A percentile compares a stretch with the other conserved stretches of the same genome.
Conservation (phyloP, 2,329 filamentous ascomycete genomes). For the Gnomoniopsis smithogilvyi region DNA sequence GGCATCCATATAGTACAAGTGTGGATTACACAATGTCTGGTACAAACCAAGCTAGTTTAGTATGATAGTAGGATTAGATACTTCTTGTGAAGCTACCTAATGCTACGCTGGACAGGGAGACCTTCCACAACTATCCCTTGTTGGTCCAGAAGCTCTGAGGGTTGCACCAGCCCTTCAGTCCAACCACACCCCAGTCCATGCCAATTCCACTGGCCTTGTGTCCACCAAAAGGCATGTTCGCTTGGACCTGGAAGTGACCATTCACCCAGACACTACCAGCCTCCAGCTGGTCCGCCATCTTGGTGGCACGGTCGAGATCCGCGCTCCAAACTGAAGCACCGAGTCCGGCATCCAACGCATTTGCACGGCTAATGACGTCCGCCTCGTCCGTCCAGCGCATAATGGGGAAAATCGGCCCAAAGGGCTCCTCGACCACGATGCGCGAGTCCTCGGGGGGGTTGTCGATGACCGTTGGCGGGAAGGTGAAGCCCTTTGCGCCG, state of each 20-base stretch:
- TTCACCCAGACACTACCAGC: slow-evolving; percentile 55
- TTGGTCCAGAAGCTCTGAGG: slow-evolving; percentile 16
- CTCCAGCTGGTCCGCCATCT: slow-evolving; percentile 44
- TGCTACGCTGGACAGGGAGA: too few species aligned
- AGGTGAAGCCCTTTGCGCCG: slow-evolving; percentile 43
- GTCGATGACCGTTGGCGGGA: slow-evolving; percentile 57
- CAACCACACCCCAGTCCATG: slow-evolving; percentile 40
- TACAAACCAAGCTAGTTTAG: too few species aligned
- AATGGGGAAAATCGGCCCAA: slow-evolving; percentile 41
- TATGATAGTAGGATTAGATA: too few species aligned
- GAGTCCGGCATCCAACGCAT: slow-evolving; percentile 46
- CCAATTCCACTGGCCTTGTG: slow-evolving; percentile 50
- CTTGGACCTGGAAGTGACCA: slow-evolving; percentile 32
- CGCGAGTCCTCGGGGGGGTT: slow-evolving; percentile 53
- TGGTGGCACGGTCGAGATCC: slow-evolving; percentile 42
- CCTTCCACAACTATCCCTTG: neutral
- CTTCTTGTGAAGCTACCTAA: too few species aligned
- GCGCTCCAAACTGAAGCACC: slow-evolving; percentile 51
- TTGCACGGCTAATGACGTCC: slow-evolving; percentile 42
- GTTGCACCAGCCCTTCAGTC: slow-evolving; percentile 33
- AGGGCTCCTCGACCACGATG: slow-evolving; percentile 54
- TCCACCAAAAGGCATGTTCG: slow-evolving; percentile 42
- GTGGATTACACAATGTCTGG: too few species aligned
- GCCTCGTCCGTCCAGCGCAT: slow-evolving; percentile 40
- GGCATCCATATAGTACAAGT: too few species aligned